Conservation (phyloP, 371 early-diverging fungal species). For the Circinella umbellata region DNA sequence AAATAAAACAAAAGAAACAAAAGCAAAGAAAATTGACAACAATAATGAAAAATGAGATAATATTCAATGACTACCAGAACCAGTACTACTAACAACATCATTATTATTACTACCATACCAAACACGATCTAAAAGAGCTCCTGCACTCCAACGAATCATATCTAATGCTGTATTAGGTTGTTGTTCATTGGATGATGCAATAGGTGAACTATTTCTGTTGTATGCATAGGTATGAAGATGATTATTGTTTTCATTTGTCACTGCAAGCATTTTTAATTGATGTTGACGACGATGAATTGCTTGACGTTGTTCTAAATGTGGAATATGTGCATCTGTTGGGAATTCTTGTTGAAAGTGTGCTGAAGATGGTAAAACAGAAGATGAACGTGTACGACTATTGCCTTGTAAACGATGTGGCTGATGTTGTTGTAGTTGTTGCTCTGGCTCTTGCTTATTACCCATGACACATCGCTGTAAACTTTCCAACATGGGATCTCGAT, state of each 20-base stretch:
- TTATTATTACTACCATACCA: conserved; percentile 18
- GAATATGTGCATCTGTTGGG: not conserved
- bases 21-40: not conserved
- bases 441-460: conserved; percentile 10
- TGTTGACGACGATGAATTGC: conserved; percentile 24
- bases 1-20: not conserved
- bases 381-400: conserved; percentile 16
- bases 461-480: conserved; percentile 37
- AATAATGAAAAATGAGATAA: not conserved
- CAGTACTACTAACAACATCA: not conserved
- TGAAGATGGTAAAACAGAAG: conserved; percentile 21
- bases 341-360: not conserved
- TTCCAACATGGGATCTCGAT: conserved; percentile 46
- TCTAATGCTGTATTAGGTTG: conserved; percentile 12
- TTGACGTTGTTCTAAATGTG: conserved; percentile 26
- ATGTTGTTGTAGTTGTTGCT: conserved; percentile 1
- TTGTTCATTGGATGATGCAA: not conserved
- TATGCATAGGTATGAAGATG: not conserved
- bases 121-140: conserved; percentile 27
- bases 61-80: not conserved
- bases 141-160: conserved; percentile 32
- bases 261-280: conserved; percentile 18
- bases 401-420: conserved; percentile 5
- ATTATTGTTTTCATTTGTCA: conserved; percentile 1
- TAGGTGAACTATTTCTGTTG: not conserved